These are phyloP conservation scores for Salix dunnii DNA, from an alignment of 345 rosid species.

Conservation along the genomic window DNA sequence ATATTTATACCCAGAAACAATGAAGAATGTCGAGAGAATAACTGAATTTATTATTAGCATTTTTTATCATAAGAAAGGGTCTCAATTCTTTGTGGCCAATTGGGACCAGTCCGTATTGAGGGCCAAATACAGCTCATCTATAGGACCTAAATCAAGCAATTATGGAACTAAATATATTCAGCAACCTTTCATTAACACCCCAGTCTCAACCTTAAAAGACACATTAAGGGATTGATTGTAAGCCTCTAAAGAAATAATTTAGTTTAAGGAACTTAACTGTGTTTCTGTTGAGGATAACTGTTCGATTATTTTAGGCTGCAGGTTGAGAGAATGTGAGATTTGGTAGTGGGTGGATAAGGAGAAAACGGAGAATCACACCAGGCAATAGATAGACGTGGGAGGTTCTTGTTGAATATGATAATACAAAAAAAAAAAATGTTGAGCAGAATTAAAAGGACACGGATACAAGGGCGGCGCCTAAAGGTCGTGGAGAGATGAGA, in stretches of 20 bases:
- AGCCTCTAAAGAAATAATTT: background rate
- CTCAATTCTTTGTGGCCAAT: slow-evolving; percentile 20
- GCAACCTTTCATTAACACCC: slow-evolving; percentile 11
- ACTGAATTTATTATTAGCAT: slow-evolving; percentile 25
- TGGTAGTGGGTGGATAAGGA: slow-evolving; percentile 1
- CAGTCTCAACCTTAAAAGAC: slow-evolving; percentile 15
- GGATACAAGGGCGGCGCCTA: slow-evolving; percentile 1
- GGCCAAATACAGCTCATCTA: slow-evolving; percentile 39
- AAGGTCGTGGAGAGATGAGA: slow-evolving; percentile 16
- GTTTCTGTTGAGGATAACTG: slow-evolving; percentile 10
- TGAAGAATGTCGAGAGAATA: slow-evolving; percentile 23
- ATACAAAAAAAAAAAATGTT: background rate
- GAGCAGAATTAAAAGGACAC: background rate
- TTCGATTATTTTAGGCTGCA: slow-evolving; percentile 1
- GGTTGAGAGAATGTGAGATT: slow-evolving; percentile 8
- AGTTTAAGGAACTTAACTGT: background rate
- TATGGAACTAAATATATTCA: slow-evolving; percentile 17
- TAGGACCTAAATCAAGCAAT: background rate
- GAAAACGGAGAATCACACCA: slow-evolving; percentile 20
- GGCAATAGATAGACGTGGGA: slow-evolving; percentile 27
- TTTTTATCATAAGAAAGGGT: slow-evolving; percentile 20
- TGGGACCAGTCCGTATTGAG: slow-evolving; percentile 17
- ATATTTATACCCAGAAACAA: slow-evolving; percentile 24
- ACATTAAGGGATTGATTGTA: slow-evolving; percentile 6
- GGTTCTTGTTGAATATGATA: slow-evolving; percentile 6